Base-by-base conservation (phyloP, 306 rosid species). In the Sechiopsis laciniata region DNA sequence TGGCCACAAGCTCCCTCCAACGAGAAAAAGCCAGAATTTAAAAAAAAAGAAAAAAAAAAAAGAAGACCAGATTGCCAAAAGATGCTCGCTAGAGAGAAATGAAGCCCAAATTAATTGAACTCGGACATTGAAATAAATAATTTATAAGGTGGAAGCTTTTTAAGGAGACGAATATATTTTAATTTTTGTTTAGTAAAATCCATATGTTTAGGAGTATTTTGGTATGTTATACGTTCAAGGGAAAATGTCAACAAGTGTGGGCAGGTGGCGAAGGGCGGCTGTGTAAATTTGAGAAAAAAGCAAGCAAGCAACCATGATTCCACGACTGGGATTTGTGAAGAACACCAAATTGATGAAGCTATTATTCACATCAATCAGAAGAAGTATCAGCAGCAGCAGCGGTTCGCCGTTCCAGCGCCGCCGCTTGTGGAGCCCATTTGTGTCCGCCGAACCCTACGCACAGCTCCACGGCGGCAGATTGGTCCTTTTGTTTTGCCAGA, bases 401-500 rank as follows among this genome's bases (percentile, higher is more conserved):
- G 37, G 37, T 32, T 32, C 37, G 37, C 37, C 37, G 37, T 5
- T 32, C 53, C 52, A 64, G 29, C 29, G 29, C 71, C 71, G 1
- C 71, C 21, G 26, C 20, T 3, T 32, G 37, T 32, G 37, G 37
- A 32, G 10, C 71, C 10, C 52, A 17, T 4, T 64, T 64, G 16
- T 29, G 17, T 32, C 53, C 52, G 6, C 53, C 29, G 71, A 61
- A 29, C 68, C 52, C 26, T 26, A 26, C 29, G 29, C 29, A 26
- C 29, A 26, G 29, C 29, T 2, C 29, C 70, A n/a, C 13, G 51
- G 7, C 70, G 51, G 50, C 50, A 26, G 26, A n/a, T 64, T 64
- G 16, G 1, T 10, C 52, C 71, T 64, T 64, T 40, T 53, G 71
- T 71, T 77, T 71, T 22, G 65, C 17, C 72, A 71, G 35, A 45